Evolutionary conservation across 768 basidiomycete species (phyloP).

Genomic region (Wakefieldia striispora): DNA sequence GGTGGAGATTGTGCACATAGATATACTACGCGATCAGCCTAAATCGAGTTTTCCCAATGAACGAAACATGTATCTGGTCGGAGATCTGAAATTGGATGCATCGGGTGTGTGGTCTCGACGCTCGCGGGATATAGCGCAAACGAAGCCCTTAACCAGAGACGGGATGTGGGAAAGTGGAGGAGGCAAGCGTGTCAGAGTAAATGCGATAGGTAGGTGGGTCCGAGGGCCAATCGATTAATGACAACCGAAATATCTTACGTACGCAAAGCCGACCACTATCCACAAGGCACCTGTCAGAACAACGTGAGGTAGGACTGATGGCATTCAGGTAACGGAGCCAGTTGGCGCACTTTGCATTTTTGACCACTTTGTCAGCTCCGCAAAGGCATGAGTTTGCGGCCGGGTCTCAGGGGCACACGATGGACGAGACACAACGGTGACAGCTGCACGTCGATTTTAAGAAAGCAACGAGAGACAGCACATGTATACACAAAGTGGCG

Average conservation of each 20-base stretch:
- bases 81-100: slow-evolving; percentile 36
- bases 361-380: slow-evolving; percentile 30
- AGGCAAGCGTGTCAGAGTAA: slow-evolving; percentile 28
- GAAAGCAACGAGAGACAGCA: slow-evolving; percentile 18
- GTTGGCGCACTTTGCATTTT: slow-evolving; percentile 34
- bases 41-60: slow-evolving; percentile 36
- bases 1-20: slow-evolving; percentile 39
- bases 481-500: slow-evolving; percentile 27
- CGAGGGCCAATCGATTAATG: slow-evolving; percentile 38
- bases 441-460: slow-evolving; percentile 26
- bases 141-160: slow-evolving; percentile 32
- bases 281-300: slow-evolving; percentile 34
- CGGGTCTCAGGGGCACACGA: slow-evolving; percentile 28
- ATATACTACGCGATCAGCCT: slow-evolving; percentile 41
- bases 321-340: slow-evolving; percentile 29
- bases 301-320: slow-evolving; percentile 28
- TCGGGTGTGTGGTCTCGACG: slow-evolving; percentile 36
- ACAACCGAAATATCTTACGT: slow-evolving; percentile 37
- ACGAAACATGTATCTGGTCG: slow-evolving; percentile 37
- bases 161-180: slow-evolving; percentile 34
- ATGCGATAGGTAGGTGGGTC: slow-evolving; percentile 36
- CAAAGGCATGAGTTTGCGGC: slow-evolving; percentile 25
- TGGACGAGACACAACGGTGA: slow-evolving; percentile 13
- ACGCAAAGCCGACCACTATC: slow-evolving; percentile 26
- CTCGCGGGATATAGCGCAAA: slow-evolving; percentile 36